Conservation (phyloP, 805 yeast genomes). For the Saccharomycopsis synnaedendra region DNA sequence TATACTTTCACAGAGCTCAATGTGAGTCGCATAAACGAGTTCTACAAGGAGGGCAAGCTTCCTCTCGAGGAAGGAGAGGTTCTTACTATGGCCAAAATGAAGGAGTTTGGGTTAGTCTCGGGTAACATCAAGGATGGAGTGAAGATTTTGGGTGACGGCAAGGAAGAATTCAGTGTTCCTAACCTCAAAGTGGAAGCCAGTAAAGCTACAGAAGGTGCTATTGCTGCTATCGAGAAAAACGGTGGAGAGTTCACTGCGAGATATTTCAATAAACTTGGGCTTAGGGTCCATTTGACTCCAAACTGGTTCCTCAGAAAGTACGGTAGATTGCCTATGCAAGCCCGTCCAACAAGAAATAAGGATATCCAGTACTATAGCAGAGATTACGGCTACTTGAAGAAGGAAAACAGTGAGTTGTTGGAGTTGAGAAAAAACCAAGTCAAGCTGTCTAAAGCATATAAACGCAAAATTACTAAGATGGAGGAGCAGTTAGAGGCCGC, state of each 20-base stretch:
- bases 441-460: background rate
- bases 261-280: constrained; percentile 56
- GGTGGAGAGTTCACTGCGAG: constrained; percentile 70
- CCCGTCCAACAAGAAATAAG: constrained; percentile 77
- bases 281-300: constrained; percentile 70
- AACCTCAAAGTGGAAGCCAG: constrained; percentile 75
- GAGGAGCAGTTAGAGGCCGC: constrained; percentile 7
- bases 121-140: constrained; percentile 74
- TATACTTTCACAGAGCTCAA: constrained; percentile 46
- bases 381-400: constrained; percentile 62
- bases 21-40: constrained; percentile 57
- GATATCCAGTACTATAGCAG: constrained; percentile 71
- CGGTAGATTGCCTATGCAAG: constrained; percentile 73
- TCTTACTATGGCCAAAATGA: constrained; percentile 69
- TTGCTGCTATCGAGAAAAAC: constrained; percentile 53
- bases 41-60: constrained; percentile 58
- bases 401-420: constrained; percentile 20
- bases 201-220: constrained; percentile 66
- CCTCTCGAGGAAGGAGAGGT: constrained; percentile 45
- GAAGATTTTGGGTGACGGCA: constrained; percentile 63
- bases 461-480: constrained; percentile 6
- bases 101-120: constrained; percentile 56
- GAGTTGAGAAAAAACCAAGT: background rate
- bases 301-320: constrained; percentile 52
- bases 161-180: constrained; percentile 32